phyloP scores from a whole-genome alignment of 495 filamentous ascomycete genomes.

The Hypoxylon fragiforme region DNA sequence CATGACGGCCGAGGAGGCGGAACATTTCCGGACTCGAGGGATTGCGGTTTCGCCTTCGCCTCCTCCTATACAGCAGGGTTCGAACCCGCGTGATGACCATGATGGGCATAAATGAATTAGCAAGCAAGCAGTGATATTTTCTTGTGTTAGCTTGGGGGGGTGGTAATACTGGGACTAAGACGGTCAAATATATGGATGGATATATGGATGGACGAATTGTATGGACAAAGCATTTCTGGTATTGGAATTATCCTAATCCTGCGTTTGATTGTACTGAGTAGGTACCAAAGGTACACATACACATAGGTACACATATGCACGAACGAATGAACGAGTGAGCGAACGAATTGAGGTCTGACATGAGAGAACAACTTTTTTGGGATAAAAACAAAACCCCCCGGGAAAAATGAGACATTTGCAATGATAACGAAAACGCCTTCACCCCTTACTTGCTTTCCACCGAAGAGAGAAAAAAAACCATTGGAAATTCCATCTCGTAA shows the following conservation, averaged over 20 bases:
- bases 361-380: too few relatives aligned
- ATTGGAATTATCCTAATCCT: constrained; percentile 21
- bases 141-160: background rate
- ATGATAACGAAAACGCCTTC: constrained; percentile 28
- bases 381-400: too few relatives aligned
- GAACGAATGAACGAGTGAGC: constrained; percentile 19
- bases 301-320: constrained; percentile 10
- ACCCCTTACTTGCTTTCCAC: too few relatives aligned
- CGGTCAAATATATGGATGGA: background rate
- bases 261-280: constrained; percentile 9
- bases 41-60: constrained; percentile 4
- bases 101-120: constrained; percentile 1
- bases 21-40: constrained; percentile 1
- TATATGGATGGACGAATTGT: background rate
- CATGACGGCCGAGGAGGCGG: constrained; percentile 15
- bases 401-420: too few relatives aligned
- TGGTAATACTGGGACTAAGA: constrained; percentile 9
- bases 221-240: background rate
- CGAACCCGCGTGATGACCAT: constrained; percentile 3
- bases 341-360: too few relatives aligned
- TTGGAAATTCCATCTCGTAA: too few relatives aligned
- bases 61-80: background rate
- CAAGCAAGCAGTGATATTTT: background rate
- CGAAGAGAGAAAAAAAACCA: too few relatives aligned
- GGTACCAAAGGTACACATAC: constrained; percentile 10